Percentiles rank a stretch among this genome's conserved stretches.
These are phyloP conservation scores for Aspergillus caelatus DNA, from an alignment of 2,329 filamentous ascomycete species.

Conservation along the genomic window DNA sequence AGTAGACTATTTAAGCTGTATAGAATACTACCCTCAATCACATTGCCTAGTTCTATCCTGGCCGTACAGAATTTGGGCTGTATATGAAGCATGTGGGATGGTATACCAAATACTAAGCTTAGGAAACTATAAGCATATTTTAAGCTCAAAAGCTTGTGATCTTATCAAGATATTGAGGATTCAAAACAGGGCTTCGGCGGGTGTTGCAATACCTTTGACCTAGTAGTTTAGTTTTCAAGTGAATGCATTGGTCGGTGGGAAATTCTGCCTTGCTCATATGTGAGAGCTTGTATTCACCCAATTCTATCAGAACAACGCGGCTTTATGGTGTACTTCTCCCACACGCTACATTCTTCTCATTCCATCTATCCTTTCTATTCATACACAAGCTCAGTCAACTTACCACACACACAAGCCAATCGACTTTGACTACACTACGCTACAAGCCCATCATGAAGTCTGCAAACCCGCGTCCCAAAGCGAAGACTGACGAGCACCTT, in stretches of 20 bases:
- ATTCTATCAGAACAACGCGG: background rate
- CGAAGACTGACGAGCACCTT: conserved; percentile 42
- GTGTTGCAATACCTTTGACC: too few species aligned
- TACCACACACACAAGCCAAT: background rate
- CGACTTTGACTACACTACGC: background rate
- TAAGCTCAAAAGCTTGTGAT: too few species aligned
- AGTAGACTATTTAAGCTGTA: too few species aligned
- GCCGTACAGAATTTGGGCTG: too few species aligned
- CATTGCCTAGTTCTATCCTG: too few species aligned
- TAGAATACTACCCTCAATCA: too few species aligned
- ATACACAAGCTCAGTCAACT: background rate
- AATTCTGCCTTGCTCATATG: background rate
- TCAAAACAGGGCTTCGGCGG: too few species aligned
- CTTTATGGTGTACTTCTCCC: background rate
- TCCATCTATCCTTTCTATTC: background rate
- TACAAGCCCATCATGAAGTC: background rate
- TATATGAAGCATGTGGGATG: too few species aligned
- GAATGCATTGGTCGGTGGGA: background rate
- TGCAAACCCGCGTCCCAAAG: conserved; percentile 36
- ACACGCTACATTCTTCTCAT: background rate
- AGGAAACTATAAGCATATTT: too few species aligned
- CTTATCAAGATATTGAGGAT: too few species aligned
- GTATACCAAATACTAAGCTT: too few species aligned
- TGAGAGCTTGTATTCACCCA: background rate
- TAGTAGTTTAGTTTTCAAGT: background rate